Base-by-base conservation (phyloP, 345 rosid genomes). In the Rhodamnia argentea region DNA sequence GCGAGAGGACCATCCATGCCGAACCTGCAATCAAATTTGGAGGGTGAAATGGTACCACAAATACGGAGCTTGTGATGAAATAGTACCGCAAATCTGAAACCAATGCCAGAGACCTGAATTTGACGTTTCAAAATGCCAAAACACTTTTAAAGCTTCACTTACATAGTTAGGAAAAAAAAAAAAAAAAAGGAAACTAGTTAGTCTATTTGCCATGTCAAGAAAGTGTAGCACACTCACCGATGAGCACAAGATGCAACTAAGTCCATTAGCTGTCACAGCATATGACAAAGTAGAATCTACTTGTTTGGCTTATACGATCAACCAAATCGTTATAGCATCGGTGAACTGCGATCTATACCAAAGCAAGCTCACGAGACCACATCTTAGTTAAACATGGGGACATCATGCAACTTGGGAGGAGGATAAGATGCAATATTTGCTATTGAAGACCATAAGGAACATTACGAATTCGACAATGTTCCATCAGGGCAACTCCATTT, bases 1-100 rank as follows among this genome's bases (percentile, higher is more conserved):
- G 97, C 7, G 98, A 95, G 15, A 96, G 95, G 85, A 95, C 95
- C 95, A 95, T 98, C 99, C 99, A 98, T 32, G 99, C 99, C 5
- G 99, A 98, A 84, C 99, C 99, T 98, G 94, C 87, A 84, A 84
- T 47, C 51, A 2, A 47, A 70, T 52, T 18, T 20, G 82, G 47
- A 85, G 47, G 42, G 44, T 26, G 40, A 27, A 47, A 70, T 70
- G 47, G 47, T 70, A 70, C 78, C 47, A 18, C 81, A 9, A 70
- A 53, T 83, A 32, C 7, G 18, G 57, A 52, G 7, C 13, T 83
- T 52, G 84, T 32, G 53, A 29, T 10, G 44, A 52, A 29, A 53
- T 56, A 26, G 37, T 53, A 52, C 26, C 7, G 2, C 16, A 29
- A 53, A 27, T 29, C 24, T 83, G 84, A 52, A 83, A 52, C 60